These are phyloP conservation scores for Podospora fimiseda DNA, from an alignment of 495 filamentous ascomycete genomes.

Conservation along the genomic window DNA sequence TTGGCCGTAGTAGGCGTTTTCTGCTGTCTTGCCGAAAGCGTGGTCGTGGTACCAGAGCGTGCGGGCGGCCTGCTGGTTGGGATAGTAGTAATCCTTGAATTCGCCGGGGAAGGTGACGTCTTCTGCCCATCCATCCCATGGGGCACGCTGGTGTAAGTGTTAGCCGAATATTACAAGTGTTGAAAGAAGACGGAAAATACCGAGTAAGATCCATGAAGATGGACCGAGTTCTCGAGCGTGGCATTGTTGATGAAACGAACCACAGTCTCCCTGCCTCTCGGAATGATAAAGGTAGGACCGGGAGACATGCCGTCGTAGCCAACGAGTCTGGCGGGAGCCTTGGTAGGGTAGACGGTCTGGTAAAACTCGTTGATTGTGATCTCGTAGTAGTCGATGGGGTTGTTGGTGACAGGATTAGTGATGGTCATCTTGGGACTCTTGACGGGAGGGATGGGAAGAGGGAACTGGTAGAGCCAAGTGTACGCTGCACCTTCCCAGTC, in stretches of 20 bases:
- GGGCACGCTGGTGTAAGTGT: conserved; percentile 19
- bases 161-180: not conserved
- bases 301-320: conserved; percentile 51
- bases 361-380: conserved; percentile 42
- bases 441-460: conserved; percentile 45
- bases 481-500: conserved; percentile 28
- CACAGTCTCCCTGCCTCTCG: conserved; percentile 42
- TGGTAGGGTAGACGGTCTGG: conserved; percentile 41
- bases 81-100: conserved; percentile 58
- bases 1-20: conserved; percentile 50
- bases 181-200: conserved; percentile 3
- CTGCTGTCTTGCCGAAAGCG: conserved; percentile 39
- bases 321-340: conserved; percentile 38
- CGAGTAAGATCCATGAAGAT: conserved; percentile 49
- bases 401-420: conserved; percentile 25
- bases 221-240: conserved; percentile 34
- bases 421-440: conserved; percentile 23
- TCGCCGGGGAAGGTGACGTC: conserved; percentile 42
- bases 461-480: conserved; percentile 39
- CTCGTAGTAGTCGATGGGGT: conserved; percentile 37
- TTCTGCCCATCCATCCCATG: conserved; percentile 51
- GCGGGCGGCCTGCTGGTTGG: conserved; percentile 44
- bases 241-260: conserved; percentile 49
- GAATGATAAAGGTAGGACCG: conserved; percentile 43
- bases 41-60: conserved; percentile 58